Conservation (phyloP, 2,329 filamentous ascomycete genomes). For the Epichloe sylvatica region DNA sequence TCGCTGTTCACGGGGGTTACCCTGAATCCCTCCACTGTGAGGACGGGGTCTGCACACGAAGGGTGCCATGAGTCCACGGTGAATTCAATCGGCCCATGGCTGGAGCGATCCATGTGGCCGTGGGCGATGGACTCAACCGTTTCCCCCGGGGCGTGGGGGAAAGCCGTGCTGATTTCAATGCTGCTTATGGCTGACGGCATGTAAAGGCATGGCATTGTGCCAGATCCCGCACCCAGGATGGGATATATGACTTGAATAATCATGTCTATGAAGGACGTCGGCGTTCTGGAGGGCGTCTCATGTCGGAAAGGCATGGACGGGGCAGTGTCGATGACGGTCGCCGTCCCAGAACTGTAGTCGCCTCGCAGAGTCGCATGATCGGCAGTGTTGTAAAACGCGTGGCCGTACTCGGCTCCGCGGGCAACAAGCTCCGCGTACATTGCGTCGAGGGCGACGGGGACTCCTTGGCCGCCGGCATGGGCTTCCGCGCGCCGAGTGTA, state of each 20-base stretch:
- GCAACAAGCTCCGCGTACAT: conserved; percentile 16
- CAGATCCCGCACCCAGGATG: conserved; percentile 22
- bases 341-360: conserved; percentile 12
- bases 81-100: conserved; percentile 19
- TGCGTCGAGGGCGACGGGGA: conserved; percentile 5
- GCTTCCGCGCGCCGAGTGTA: background rate
- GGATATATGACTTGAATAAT: conserved; percentile 28
- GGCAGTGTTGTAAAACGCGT: conserved; percentile 11
- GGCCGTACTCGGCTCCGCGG: conserved; percentile 14
- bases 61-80: conserved; percentile 20
- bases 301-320: conserved; percentile 29
- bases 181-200: conserved; percentile 23
- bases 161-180: conserved; percentile 13
- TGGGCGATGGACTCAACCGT: conserved; percentile 15
- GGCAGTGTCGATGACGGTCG: conserved; percentile 25
- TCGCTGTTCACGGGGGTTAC: conserved; percentile 29
- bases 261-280: conserved; percentile 32
- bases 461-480: background rate
- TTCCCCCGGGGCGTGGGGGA: conserved; percentile 17
- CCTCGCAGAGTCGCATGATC: conserved; percentile 11
- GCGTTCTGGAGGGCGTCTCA: conserved; percentile 29
- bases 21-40: conserved; percentile 22
- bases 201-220: conserved; percentile 19
- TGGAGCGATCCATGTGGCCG: conserved; percentile 11
- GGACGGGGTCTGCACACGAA: conserved; percentile 16